A percentile compares a stretch with the other conserved stretches of the same genome.
phyloP scores from a whole-genome alignment of 2,329 filamentous ascomycete genomes.

The Penicillium freii region DNA sequence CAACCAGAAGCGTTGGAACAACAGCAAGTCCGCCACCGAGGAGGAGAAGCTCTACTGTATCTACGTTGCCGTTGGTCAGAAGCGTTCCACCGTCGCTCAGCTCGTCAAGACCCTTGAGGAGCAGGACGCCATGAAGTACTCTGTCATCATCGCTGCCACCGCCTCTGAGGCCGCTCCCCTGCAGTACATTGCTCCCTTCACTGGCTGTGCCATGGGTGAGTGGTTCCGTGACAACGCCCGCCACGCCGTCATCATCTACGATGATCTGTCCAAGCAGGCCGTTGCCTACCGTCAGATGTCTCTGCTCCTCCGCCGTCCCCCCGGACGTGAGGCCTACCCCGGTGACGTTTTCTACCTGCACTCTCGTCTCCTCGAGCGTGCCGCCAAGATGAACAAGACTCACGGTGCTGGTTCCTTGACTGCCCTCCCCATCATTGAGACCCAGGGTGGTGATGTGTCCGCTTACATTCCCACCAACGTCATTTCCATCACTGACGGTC shows the following conservation, averaged over 20 bases:
- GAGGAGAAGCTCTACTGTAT: slow-evolving; percentile 99
- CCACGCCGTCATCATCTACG: slow-evolving; percentile 87
- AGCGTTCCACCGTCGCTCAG: slow-evolving; percentile 98
- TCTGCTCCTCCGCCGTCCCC: slow-evolving; percentile 92
- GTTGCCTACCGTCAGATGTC: slow-evolving; percentile 99
- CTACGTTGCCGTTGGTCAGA: slow-evolving; percentile 99
- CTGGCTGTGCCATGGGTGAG: slow-evolving; percentile 66
- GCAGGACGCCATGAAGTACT: slow-evolving; percentile 99
- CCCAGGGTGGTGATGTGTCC: slow-evolving; percentile 99
- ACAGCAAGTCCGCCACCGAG: slow-evolving; percentile 73
- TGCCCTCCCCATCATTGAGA: slow-evolving; percentile 97
- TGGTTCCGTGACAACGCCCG: slow-evolving; percentile 80
- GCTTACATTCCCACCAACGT: slow-evolving; percentile 99
- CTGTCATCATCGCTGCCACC: slow-evolving; percentile 87
- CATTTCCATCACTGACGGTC: slow-evolving; percentile 99
- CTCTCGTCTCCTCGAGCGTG: slow-evolving; percentile 98
- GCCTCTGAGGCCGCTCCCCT: slow-evolving; percentile 95
- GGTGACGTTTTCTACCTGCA: slow-evolving; percentile 99
- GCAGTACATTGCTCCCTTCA: slow-evolving; percentile 93
- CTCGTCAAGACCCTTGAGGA: slow-evolving; percentile 99
- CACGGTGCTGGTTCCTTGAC: slow-evolving; percentile 95
- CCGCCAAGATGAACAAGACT: slow-evolving; percentile 97
- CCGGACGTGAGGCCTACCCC: slow-evolving; percentile 98
- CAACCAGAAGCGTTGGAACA: slow-evolving; percentile 99
- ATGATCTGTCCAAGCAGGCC: slow-evolving; percentile 97